phyloP scores from a whole-genome alignment of 176 grass and related monocot species.

The Guadua angustifolia region DNA sequence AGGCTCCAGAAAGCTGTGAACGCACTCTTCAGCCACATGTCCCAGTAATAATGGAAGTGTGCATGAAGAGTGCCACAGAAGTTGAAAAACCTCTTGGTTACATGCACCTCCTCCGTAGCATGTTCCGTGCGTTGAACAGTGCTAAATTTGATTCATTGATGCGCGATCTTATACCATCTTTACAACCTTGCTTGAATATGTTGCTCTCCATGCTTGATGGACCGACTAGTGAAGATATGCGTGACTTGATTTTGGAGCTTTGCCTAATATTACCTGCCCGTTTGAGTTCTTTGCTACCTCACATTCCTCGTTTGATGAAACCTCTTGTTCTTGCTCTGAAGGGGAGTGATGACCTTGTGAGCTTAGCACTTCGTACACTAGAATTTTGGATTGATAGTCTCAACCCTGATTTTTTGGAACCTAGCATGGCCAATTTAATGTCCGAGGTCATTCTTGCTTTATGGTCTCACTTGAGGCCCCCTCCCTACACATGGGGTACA shows the following conservation, averaged over 20 bases:
- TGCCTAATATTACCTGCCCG: constrained; percentile 96
- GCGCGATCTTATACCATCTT: constrained; percentile 92
- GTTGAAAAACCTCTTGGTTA: constrained; percentile 98
- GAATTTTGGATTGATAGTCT: constrained; percentile 99
- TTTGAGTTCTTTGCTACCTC: constrained; percentile 93
- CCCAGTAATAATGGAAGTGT: constrained; percentile 95
- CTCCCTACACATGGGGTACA: constrained; percentile 88
- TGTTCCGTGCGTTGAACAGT: constrained; percentile 92
- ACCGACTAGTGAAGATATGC: constrained; percentile 86
- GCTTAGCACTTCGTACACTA: constrained; percentile 88
- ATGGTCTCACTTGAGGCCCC: constrained; percentile 94
- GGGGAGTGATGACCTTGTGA: constrained; percentile 94
- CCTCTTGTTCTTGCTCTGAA: constrained; percentile 94
- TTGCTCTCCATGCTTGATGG: constrained; percentile 97
- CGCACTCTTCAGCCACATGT: constrained; percentile 94
- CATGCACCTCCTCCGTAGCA: constrained; percentile 93
- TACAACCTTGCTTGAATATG: constrained; percentile 98
- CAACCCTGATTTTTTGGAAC: constrained; percentile 99
- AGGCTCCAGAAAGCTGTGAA: constrained; percentile 80
- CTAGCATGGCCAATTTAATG: constrained; percentile 99
- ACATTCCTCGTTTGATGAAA: constrained; percentile 98
- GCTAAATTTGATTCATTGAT: constrained; percentile 97
- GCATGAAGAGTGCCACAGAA: constrained; percentile 96
- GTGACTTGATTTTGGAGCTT: constrained; percentile 87
- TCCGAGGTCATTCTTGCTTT: constrained; percentile 97